Base-by-base conservation (phyloP, 768 basidiomycete species). In the Rossbeevera mucosa region DNA sequence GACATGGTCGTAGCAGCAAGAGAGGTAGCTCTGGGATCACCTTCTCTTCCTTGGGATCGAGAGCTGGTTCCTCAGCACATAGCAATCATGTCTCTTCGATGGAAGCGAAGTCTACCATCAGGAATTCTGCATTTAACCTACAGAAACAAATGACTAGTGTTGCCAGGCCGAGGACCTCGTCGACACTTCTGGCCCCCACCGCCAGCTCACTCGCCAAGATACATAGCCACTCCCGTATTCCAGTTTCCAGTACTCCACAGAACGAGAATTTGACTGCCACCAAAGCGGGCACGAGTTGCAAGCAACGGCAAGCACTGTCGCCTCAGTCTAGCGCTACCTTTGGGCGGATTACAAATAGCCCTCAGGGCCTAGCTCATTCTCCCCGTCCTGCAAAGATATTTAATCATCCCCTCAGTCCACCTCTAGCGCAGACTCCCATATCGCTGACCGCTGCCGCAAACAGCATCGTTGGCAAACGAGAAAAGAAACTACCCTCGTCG, bases 141-240 rank as follows among this genome's bases (percentile, higher is more conserved):
- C 52, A 52, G 25, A 61, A 59, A 26, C 49, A 47, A 2, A n/a
- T 22, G 38, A 13, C 31, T n/a, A 33, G 41, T 31, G 58, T 62
- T 31, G 57, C 59, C 2, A 54, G 64, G 36, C 60, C 51, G 13
- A 68, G 73, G 30, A 68, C 66, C 0, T 69, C 70, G 7, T 79
- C 81, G 3, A 77, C 83, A 31, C 72, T 90, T 12, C 70, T 86
- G 47, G 86, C 87, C 0, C 88, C 88, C 0, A 90, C 88, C 1
- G 87, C 84, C 2, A 88, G 86, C 59, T 90, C 88, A 1, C 70
- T 89, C 21, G 88, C 88, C 2, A 87, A 82, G 71, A 72, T 64
- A 21, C 71, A 55, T 31, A 50, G 36, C 12, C 59, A 60, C 21
- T 51, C 65, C 28, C 65, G 64, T 12, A 58, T 62, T 38, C 64